Conservation (phyloP, 2,329 filamentous ascomycete genomes). For the Sordariomycetes sp. region DNA sequence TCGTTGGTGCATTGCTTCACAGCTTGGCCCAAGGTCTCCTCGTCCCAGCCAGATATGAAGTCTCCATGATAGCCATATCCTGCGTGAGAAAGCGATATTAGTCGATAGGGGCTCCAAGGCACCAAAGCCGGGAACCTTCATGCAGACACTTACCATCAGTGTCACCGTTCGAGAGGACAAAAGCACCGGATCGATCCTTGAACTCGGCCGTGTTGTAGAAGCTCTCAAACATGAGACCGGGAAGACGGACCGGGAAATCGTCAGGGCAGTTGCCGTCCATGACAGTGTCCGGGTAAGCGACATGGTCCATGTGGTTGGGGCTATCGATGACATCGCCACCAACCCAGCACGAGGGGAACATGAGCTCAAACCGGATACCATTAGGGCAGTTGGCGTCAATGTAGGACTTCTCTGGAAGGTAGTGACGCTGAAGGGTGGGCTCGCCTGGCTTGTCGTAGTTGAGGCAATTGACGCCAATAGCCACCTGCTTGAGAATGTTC, state of each 20-base stretch:
- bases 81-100: slow-evolving; percentile 13
- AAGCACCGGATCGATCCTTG: slow-evolving; percentile 47
- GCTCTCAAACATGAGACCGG: slow-evolving; percentile 72
- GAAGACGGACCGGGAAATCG: slow-evolving; percentile 52
- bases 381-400: slow-evolving; percentile 72
- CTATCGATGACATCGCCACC: slow-evolving; percentile 48
- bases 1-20: slow-evolving; percentile 60
- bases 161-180: slow-evolving; percentile 69
- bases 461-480: slow-evolving; percentile 89
- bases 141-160: slow-evolving; percentile 39
- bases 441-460: slow-evolving; percentile 61
- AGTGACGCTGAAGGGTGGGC: slow-evolving; percentile 67
- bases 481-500: slow-evolving; percentile 59
- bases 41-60: slow-evolving; percentile 69
- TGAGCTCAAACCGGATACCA: slow-evolving; percentile 70
- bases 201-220: slow-evolving; percentile 68
- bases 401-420: slow-evolving; percentile 64
- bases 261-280: slow-evolving; percentile 65
- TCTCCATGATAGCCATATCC: slow-evolving; percentile 69
- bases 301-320: slow-evolving; percentile 46
- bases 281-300: slow-evolving; percentile 67
- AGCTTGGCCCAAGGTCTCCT: slow-evolving; percentile 55
- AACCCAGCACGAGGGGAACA: slow-evolving; percentile 87
- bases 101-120: not conserved
- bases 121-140: not conserved